Evolutionary conservation across 345 rosid genomes (phyloP), one percentile per base, ranked within the genome.

Genomic region (Noccaea caerulescens): DNA sequence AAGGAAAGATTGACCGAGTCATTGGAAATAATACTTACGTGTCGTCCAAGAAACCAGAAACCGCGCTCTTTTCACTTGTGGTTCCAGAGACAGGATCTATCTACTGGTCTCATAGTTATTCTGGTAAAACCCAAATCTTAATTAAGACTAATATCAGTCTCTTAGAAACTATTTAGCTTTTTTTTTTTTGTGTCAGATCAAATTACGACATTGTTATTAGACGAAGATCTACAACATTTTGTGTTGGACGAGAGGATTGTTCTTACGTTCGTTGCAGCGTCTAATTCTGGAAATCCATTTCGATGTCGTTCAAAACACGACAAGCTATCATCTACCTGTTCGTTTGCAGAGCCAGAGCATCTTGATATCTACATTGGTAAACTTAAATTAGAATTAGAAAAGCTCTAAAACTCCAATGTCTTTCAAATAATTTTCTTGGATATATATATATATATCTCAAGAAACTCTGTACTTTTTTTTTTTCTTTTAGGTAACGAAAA

Each of bases 101-200:
- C 58, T 68, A 83, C 60, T 91, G 98, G 97, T 91, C 96, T n/a
- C 87, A 85, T 68, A 82, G 76, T 67, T 82, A 87, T 79, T 84
- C 96, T 1, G 96, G 98, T 89, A 82, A 70, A 70, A 20, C n/a
- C 3, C 52, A 14, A 33, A 25, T 38, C 18, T 43, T 43, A 36
- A 7, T 8, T 8, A 54, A 34, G 11, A 55, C 14, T 18, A 18
- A 18, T 18, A 18, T 18, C 20, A 18, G 20, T 18, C 20, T 18
- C 20, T 18, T 18, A 20, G 82, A 8, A 86, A 83, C 80, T 80
- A 68, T 60, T 39, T 10, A 1, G 27, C 3, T 36, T 1, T 46
- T 53, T 11, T 71, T 20, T 53, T 11, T 8, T 71, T 71, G 27
- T 54, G 11, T 68, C 83, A 93, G 96, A 83, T 56, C 78, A 77